These are phyloP conservation scores for Cytidiella melzeri DNA, from an alignment of 768 basidiomycete genomes.

Conservation along the genomic window DNA sequence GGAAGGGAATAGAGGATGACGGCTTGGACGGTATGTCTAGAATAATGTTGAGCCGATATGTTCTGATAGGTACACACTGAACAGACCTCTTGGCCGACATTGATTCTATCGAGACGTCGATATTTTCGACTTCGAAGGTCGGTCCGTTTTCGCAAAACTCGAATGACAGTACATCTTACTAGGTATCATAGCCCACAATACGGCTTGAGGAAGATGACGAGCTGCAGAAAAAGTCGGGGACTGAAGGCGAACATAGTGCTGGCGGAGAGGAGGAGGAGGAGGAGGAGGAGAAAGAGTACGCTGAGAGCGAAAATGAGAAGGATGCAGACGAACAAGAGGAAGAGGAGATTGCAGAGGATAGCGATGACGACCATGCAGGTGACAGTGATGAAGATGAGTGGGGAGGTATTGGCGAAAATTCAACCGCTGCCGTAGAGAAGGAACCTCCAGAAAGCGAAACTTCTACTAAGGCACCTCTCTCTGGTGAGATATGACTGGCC, in stretches of 20 bases:
- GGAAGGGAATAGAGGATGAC: conserved; percentile 54
- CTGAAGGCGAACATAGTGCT: too few species aligned
- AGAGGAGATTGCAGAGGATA: conserved; percentile 26
- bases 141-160: neutral
- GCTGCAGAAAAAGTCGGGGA: too few species aligned
- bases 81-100: conserved; percentile 24
- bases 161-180: too few species aligned
- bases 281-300: conserved; percentile 22
- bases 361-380: conserved; percentile 24
- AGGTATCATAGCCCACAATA: too few species aligned
- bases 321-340: conserved; percentile 14
- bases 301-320: conserved; percentile 14
- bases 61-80: neutral
- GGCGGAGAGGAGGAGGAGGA: conserved; percentile 19
- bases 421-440: conserved; percentile 6
- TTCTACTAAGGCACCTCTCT: neutral
- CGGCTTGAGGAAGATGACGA: conserved; percentile 7
- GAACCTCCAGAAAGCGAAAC: neutral
- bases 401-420: conserved; percentile 5
- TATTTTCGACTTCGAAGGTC: conserved; percentile 7
- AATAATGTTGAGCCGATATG: neutral
- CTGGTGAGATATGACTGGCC: neutral
- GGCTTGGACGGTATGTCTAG: conserved; percentile 70
- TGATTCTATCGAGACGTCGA: conserved; percentile 17
- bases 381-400: conserved; percentile 29